Percentiles rank a stretch among this genome's conserved stretches.
Conservation (phyloP, 2,329 filamentous ascomycete genomes). For the Pseudocercospora vitis region DNA sequence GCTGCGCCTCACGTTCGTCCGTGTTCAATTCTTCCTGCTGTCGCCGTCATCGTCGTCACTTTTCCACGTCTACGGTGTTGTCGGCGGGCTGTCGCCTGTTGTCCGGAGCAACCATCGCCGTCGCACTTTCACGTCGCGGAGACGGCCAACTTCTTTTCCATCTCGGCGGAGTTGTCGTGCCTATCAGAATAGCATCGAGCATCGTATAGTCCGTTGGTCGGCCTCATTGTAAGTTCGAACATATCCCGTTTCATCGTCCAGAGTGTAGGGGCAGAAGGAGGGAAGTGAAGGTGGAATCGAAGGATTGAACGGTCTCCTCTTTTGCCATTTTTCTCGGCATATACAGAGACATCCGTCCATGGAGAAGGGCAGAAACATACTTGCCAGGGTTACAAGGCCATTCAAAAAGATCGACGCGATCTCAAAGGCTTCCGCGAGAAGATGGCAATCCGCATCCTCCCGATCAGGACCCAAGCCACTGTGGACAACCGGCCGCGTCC, state of each 20-base stretch:
- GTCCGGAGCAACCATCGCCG: background rate
- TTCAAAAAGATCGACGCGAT: too few relatives aligned
- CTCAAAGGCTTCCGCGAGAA: background rate
- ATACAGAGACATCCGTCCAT: too few relatives aligned
- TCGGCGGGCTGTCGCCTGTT: slow-evolving; percentile 1
- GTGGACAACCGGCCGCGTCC: slow-evolving; percentile 50
- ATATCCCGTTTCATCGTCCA: background rate
- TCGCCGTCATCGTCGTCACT: background rate
- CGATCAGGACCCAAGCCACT: slow-evolving; percentile 31
- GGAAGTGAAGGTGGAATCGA: background rate
- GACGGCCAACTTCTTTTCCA: background rate
- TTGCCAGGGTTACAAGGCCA: too few relatives aligned
- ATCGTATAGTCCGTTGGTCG: background rate
- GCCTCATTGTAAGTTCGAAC: background rate
- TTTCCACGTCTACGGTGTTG: background rate
- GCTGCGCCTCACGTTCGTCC: background rate
- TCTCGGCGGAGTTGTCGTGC: background rate
- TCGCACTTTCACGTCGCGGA: background rate
- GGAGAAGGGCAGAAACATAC: too few relatives aligned
- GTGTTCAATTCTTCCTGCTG: background rate
- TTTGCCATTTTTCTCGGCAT: background rate
- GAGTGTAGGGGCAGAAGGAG: background rate
- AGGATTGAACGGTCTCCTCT: background rate
- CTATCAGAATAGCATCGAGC: background rate
- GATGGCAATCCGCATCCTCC: background rate